Evolutionary conservation across 352 stramenopile species (phyloP).

Genomic region (Phytophthora kernoviae): DNA sequence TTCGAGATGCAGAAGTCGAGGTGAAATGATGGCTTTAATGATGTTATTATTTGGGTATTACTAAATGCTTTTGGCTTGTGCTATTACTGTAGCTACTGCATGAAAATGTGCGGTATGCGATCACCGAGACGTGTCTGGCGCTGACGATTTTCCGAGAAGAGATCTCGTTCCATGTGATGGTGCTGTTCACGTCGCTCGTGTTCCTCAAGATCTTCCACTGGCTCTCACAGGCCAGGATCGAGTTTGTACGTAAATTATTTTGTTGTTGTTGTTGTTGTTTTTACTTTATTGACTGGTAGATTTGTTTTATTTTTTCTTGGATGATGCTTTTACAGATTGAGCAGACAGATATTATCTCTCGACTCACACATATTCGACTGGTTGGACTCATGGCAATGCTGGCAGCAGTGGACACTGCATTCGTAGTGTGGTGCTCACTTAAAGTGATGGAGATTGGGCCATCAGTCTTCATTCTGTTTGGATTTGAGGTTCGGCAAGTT

Average conservation of each 20-base stretch:
- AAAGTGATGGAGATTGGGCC: conserved; percentile 84
- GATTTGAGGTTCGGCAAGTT: conserved; percentile 87
- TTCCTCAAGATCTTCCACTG: conserved; percentile 96
- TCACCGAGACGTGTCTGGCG: conserved; percentile 99
- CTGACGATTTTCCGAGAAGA: conserved; percentile 99
- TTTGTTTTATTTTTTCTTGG: conserved; percentile 7
- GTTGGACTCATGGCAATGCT: conserved; percentile 90
- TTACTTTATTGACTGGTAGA: conserved; percentile 8
- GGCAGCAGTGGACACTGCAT: conserved; percentile 83
- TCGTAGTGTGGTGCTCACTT: conserved; percentile 89
- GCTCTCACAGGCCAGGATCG: conserved; percentile 89
- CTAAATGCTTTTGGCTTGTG: neutral
- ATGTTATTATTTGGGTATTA: conserved; percentile 12
- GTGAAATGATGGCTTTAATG: conserved; percentile 24
- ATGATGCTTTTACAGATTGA: conserved; percentile 88
- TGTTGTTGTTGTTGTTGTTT: too few relatives aligned
- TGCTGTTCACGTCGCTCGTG: conserved; percentile 95
- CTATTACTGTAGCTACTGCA: conserved; percentile 80
- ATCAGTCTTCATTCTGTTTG: conserved; percentile 95
- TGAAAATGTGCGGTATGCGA: conserved; percentile 97
- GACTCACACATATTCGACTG: conserved; percentile 85
- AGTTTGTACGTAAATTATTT: conserved; percentile 69
- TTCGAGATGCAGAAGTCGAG: conserved; percentile 87
- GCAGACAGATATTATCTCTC: conserved; percentile 83
- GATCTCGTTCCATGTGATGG: conserved; percentile 94